Evolutionary conservation across 768 basidiomycete genomes (phyloP).

Genomic region (Thelephora ganbajun): DNA sequence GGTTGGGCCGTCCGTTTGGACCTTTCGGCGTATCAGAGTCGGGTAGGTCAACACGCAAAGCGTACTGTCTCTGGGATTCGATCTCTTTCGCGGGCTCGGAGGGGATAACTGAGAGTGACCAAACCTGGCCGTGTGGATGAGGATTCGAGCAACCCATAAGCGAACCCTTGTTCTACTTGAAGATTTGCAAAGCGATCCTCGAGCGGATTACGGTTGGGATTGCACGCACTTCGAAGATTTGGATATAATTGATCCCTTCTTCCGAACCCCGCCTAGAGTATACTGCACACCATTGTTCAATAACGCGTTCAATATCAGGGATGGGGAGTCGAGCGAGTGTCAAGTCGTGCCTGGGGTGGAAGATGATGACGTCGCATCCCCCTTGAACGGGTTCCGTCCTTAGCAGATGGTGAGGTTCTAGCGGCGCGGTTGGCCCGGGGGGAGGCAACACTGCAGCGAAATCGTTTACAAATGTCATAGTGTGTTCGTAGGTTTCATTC

Average conservation of each 20-base stretch:
- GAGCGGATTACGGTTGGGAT: neutral
- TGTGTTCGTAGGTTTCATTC: constrained; percentile 57
- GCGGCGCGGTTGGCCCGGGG: constrained; percentile 39
- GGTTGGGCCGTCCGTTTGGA: constrained; percentile 42
- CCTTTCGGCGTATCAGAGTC: constrained; percentile 39
- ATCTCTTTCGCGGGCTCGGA: constrained; percentile 59
- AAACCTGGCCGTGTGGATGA: constrained; percentile 87
- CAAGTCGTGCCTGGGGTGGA: constrained; percentile 76
- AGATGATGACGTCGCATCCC: constrained; percentile 78
- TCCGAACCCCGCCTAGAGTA: constrained; percentile 45
- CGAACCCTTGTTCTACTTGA: constrained; percentile 43
- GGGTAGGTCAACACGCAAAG: constrained; percentile 17
- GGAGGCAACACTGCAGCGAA: constrained; percentile 66
- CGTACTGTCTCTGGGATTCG: constrained; percentile 36
- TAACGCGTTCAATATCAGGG: constrained; percentile 45
- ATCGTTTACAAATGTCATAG: constrained; percentile 68
- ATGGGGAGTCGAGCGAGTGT: constrained; percentile 56
- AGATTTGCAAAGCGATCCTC: neutral
- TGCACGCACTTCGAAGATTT: constrained; percentile 70
- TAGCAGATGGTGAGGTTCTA: constrained; percentile 44
- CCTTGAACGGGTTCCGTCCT: constrained; percentile 59
- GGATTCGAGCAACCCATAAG: constrained; percentile 96
- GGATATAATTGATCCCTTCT: constrained; percentile 66
- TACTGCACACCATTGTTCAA: constrained; percentile 61
- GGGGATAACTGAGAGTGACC: constrained; percentile 67